These are phyloP conservation scores for Takakia lepidozioides DNA, from an alignment of 225 moss, liverwort and hornwort genomes.

Conservation along the genomic window DNA sequence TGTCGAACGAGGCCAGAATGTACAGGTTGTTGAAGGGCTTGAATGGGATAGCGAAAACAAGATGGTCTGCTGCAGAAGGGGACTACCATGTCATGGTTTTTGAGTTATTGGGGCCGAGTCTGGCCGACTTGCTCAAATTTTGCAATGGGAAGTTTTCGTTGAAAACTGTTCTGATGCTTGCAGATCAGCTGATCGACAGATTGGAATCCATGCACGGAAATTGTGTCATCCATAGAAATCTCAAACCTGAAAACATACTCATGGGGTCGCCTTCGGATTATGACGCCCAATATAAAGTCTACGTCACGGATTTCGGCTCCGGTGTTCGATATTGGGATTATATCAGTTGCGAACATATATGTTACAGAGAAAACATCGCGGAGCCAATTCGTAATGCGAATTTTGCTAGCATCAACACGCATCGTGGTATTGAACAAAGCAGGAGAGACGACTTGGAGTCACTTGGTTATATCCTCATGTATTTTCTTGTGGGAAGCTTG, in stretches of 20 bases:
- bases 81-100: constrained; percentile 57
- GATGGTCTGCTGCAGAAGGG: constrained; percentile 52
- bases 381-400: constrained; percentile 42
- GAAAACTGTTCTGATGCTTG: constrained; percentile 55
- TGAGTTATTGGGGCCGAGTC: constrained; percentile 42
- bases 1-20: too few species aligned
- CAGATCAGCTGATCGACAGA: too few species aligned
- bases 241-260: constrained; percentile 53
- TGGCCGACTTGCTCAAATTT: constrained; percentile 45
- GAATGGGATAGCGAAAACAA: constrained; percentile 47
- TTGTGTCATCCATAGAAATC: constrained; percentile 44
- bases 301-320: constrained; percentile 48
- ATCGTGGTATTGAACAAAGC: constrained; percentile 42
- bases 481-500: constrained; percentile 36
- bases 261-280: constrained; percentile 53
- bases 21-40: too few species aligned
- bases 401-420: constrained; percentile 44
- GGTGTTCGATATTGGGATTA: constrained; percentile 50
- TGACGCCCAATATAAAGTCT: constrained; percentile 24
- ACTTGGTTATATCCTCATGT: constrained; percentile 50
- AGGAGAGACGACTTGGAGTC: constrained; percentile 51
- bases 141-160: constrained; percentile 40
- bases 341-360: constrained; percentile 25
- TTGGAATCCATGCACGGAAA: constrained; percentile 50
- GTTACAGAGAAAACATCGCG: constrained; percentile 41